Percentiles rank a stretch among this genome's conserved stretches.
These are phyloP conservation scores for Arachnomyces sp. DNA, from an alignment of 2,329 filamentous ascomycete genomes.

Conservation along the genomic window DNA sequence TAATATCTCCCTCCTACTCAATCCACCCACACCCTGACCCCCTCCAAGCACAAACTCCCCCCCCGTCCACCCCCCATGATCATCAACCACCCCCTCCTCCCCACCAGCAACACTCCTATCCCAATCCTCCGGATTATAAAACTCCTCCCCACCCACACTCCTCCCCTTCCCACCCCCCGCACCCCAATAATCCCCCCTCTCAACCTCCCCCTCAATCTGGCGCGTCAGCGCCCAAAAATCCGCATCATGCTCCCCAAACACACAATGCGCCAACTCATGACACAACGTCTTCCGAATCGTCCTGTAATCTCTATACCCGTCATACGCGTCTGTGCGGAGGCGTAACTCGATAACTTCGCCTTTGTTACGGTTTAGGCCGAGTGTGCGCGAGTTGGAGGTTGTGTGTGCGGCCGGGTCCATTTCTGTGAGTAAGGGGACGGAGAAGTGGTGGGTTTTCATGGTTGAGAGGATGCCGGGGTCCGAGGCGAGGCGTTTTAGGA, in stretches of 20 bases:
- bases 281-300: constrained; percentile 87
- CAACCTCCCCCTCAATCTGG: constrained; percentile 81
- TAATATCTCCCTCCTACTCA: constrained; percentile 65
- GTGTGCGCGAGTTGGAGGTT: constrained; percentile 67
- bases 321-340: constrained; percentile 84
- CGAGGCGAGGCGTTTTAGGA: constrained; percentile 65
- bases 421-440: constrained; percentile 78
- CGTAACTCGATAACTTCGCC: constrained; percentile 88
- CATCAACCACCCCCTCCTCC: constrained; percentile 44
- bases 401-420: constrained; percentile 89
- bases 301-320: constrained; percentile 88
- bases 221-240: constrained; percentile 85
- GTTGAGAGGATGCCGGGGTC: constrained; percentile 77
- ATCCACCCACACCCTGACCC: constrained; percentile 19
- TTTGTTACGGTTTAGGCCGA: constrained; percentile 78
- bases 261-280: constrained; percentile 91
- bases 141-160: constrained; percentile 51
- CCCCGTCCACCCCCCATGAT: constrained; percentile 69
- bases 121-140: constrained; percentile 50
- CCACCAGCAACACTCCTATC: constrained; percentile 45
- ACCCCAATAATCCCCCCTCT: constrained; percentile 73
- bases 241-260: constrained; percentile 72
- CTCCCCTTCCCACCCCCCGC: constrained; percentile 58
- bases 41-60: constrained; percentile 67
- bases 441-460: constrained; percentile 80